A percentile compares a stretch with the other conserved stretches of the same genome.
Conservation (phyloP, 768 basidiomycete species). For the Leccinum uliginosum region DNA sequence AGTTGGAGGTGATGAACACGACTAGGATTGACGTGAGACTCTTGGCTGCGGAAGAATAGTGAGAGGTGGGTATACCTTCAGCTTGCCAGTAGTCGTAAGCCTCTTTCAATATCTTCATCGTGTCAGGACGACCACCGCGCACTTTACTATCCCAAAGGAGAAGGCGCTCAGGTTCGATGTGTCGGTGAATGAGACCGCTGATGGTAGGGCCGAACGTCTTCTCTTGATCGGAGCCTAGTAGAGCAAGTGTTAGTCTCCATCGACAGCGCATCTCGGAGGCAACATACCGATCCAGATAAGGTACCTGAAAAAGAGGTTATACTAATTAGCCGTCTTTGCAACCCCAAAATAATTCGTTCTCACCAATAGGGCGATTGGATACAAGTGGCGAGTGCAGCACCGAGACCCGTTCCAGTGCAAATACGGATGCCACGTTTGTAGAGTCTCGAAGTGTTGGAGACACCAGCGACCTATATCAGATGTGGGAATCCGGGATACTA, state of each 20-base stretch:
- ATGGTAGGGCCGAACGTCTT: slow-evolving; percentile 83
- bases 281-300: slow-evolving; percentile 70
- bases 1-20: slow-evolving; percentile 84
- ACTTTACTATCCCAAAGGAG: slow-evolving; percentile 75
- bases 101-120: slow-evolving; percentile 72
- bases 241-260: slow-evolving; percentile 12
- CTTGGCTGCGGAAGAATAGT: not conserved
- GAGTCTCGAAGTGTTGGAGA: slow-evolving; percentile 75
- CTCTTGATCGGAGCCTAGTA: slow-evolving; percentile 73
- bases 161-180: slow-evolving; percentile 69
- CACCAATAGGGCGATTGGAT: slow-evolving; percentile 73
- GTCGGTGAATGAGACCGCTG: slow-evolving; percentile 62
- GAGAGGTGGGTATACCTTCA: slow-evolving; percentile 42
- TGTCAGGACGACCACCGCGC: slow-evolving; percentile 71
- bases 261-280: not conserved
- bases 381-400: slow-evolving; percentile 73
- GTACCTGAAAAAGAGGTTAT: slow-evolving; percentile 42
- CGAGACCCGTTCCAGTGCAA: slow-evolving; percentile 80
- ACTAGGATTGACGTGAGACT: slow-evolving; percentile 34
- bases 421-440: slow-evolving; percentile 78
- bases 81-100: slow-evolving; percentile 66
- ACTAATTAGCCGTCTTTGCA: not conserved
- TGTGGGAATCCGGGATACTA: slow-evolving; percentile 2
- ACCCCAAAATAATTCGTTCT: slow-evolving; percentile 15
- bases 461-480: slow-evolving; percentile 60